These are phyloP conservation scores for Harringtonia aguacate DNA, from an alignment of 2,329 filamentous ascomycete genomes.

Conservation along the genomic window DNA sequence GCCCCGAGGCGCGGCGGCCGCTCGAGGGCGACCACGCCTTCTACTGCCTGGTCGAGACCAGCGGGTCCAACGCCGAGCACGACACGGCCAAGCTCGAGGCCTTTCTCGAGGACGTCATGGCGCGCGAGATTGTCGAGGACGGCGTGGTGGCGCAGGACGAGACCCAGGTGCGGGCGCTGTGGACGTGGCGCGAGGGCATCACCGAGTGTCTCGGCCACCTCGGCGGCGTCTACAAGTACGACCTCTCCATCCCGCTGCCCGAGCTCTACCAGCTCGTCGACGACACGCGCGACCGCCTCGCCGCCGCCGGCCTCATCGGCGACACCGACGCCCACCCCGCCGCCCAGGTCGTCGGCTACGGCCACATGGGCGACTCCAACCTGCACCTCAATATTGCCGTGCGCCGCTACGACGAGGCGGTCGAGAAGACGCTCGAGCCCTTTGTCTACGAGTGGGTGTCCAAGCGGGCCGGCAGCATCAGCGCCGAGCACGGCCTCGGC, in stretches of 20 bases:
- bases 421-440: conserved; percentile 82
- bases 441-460: conserved; percentile 97
- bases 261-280: conserved; percentile 86
- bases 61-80: conserved; percentile 87
- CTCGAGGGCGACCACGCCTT: conserved; percentile 81
- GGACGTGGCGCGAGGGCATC: conserved; percentile 90
- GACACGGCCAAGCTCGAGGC: conserved; percentile 82
- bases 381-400: conserved; percentile 86
- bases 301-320: conserved; percentile 64
- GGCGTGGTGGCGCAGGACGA: conserved; percentile 90
- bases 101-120: conserved; percentile 86
- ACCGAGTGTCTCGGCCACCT: conserved; percentile 81
- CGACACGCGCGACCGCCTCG: conserved; percentile 65
- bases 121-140: conserved; percentile 73
- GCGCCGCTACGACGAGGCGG: conserved; percentile 70
- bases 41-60: conserved; percentile 95
- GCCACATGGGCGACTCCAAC: conserved; percentile 97
- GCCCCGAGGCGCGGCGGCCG: conserved; percentile 66
- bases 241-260: conserved; percentile 82
- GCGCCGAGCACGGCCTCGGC: conserved; percentile 89
- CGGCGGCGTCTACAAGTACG: conserved; percentile 97
- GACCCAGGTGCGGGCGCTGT: conserved; percentile 75
- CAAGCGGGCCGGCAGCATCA: conserved; percentile 82
- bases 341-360: conserved; percentile 86
- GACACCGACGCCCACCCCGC: conserved; percentile 68